These are phyloP conservation scores for Dorcoceras hygrometricum DNA, from an alignment of 257 asterid genomes.

Conservation along the genomic window DNA sequence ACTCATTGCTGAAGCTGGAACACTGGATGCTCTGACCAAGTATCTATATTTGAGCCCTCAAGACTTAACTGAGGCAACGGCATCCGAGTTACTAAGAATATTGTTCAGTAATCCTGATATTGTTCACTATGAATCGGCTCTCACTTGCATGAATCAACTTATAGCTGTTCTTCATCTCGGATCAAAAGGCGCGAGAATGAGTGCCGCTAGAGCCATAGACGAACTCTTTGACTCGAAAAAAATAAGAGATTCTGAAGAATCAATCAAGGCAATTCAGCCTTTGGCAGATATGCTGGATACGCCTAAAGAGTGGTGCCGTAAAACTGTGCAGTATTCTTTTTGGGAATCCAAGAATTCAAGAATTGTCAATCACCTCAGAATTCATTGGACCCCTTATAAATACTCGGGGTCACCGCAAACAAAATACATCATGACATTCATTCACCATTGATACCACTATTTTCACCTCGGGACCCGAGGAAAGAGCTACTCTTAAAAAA, in stretches of 20 bases:
- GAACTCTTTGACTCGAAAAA: slow-evolving; percentile 66
- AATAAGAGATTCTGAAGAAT: slow-evolving; percentile 64
- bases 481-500: too few relatives aligned
- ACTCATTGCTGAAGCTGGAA: slow-evolving; percentile 86
- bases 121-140: slow-evolving; percentile 55
- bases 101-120: slow-evolving; percentile 62
- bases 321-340: slow-evolving; percentile 65
- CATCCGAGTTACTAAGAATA: slow-evolving; percentile 69
- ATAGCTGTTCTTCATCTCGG: slow-evolving; percentile 91
- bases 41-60: slow-evolving; percentile 86
- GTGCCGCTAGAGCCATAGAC: slow-evolving; percentile 69
- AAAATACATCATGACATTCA: too few relatives aligned
- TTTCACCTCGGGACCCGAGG: too few relatives aligned
- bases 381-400: slow-evolving; percentile 64
- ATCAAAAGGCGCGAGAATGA: slow-evolving; percentile 69
- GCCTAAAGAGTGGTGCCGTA: slow-evolving; percentile 69
- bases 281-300: slow-evolving; percentile 71
- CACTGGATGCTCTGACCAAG: slow-evolving; percentile 67
- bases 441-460: too few relatives aligned
- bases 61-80: slow-evolving; percentile 70
- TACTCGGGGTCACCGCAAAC: too few relatives aligned
- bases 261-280: slow-evolving; percentile 78
- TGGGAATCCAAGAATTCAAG: slow-evolving; percentile 49
- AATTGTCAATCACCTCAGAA: slow-evolving; percentile 48
- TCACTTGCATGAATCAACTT: slow-evolving; percentile 68